These are phyloP conservation scores for Didymella keratinophila DNA, from an alignment of 2,329 filamentous ascomycete genomes.

Conservation along the genomic window DNA sequence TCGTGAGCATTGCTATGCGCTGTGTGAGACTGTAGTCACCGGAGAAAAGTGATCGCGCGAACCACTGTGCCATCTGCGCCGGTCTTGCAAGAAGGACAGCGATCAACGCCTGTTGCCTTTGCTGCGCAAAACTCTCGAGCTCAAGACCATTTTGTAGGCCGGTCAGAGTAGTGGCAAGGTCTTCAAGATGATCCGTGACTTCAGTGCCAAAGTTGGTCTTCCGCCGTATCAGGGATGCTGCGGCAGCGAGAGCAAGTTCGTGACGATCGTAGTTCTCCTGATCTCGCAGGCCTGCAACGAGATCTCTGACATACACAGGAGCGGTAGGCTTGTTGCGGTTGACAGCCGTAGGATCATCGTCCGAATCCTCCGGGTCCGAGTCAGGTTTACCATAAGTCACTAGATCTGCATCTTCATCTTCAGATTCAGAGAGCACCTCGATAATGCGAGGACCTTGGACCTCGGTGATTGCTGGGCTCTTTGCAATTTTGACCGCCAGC, in stretches of 20 bases:
- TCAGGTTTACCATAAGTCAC: slow-evolving; percentile 84
- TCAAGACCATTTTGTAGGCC: slow-evolving; percentile 88
- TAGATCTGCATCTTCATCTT: slow-evolving; percentile 67
- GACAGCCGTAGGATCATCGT: slow-evolving; percentile 89
- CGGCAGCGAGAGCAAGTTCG: slow-evolving; percentile 77
- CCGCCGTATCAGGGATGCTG: slow-evolving; percentile 80
- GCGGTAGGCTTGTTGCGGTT: slow-evolving; percentile 81
- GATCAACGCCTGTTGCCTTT: slow-evolving; percentile 81
- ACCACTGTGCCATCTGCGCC: slow-evolving; percentile 80
- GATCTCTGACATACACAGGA: slow-evolving; percentile 89
- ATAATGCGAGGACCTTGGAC: slow-evolving; percentile 56
- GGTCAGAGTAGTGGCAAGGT: slow-evolving; percentile 77
- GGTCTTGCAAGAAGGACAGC: slow-evolving; percentile 81
- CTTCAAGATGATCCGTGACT: slow-evolving; percentile 81
- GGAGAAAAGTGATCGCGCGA: slow-evolving; percentile 84
- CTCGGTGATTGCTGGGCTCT: slow-evolving; percentile 29
- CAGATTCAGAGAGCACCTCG: slow-evolving; percentile 60
- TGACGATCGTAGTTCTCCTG: slow-evolving; percentile 86
- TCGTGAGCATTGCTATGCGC: slow-evolving; percentile 80
- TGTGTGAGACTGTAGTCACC: slow-evolving; percentile 91
- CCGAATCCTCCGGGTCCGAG: slow-evolving; percentile 87
- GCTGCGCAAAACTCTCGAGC: slow-evolving; percentile 73
- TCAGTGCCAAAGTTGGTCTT: slow-evolving; percentile 91
- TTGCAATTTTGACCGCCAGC: slow-evolving; percentile 16
- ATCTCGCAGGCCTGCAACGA: slow-evolving; percentile 80